Base-by-base conservation (phyloP, 306 rosid genomes). In the Dicorynia guianensis region DNA sequence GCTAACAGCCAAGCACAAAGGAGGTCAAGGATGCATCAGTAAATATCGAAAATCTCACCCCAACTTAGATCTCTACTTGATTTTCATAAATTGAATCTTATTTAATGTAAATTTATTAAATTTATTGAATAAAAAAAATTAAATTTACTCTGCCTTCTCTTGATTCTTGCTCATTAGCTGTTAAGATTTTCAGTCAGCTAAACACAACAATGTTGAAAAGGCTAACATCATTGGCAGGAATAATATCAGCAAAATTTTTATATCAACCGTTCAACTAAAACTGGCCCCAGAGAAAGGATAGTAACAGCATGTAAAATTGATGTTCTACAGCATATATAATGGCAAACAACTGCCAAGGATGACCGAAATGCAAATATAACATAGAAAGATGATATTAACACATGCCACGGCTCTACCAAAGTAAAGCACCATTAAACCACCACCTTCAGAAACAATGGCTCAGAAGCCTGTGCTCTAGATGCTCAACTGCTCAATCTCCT, bases 191-290 rank as follows among this genome's bases (percentile, higher is more conserved):
- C 30, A 25, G 30, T 25, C 30, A 25, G 30, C 30, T n/a, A 74
- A 59, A 5, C 35, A 20, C n/a, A 19, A 25, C 7, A 11, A 38
- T 34, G 13, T 57, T 10, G 25, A 15, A 12, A 54, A 46, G 13
- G 30, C 53, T 50, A 34, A 17, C 50, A 49, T 14, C 54, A 71
- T 40, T 62, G 40, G 12, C 33, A 14, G 18, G 55, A 67, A 57
- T 71, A 36, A 55, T 61, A 73, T 76, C 67, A 74, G 63, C 74
- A 77, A 83, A 82, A 80, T 77, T 83, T 83, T 79, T 42, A 74
- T 74, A 70, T 57, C 42, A 61, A 77, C 74, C 73, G 76, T 25
- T 25, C 30, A 56, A 5, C 48, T 38, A 52, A 33, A 67, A 61
- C 73, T 52, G 71, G 68, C 67, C 83, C 76, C 36, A 20, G 14